Evolutionary conservation across 306 rosid genomes (phyloP), one percentile per base, ranked within the genome.

Genomic region (Lathyrus tuberosus): DNA sequence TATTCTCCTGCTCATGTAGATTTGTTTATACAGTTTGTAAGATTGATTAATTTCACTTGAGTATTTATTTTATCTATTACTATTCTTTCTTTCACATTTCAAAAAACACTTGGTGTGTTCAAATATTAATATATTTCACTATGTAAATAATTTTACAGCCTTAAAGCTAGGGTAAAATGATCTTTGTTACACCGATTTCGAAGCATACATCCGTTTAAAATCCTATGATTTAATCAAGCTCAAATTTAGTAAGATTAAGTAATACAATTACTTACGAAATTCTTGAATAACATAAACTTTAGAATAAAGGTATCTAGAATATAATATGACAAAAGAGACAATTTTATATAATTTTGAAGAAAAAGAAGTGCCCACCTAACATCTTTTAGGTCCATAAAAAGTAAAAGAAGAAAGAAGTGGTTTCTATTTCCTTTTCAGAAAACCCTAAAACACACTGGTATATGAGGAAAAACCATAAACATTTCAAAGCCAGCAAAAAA

Each of bases 321-420:
- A 51, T 51, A 61, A 17, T 74, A 53, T 56, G 66, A 41, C 61
- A 20, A 65, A 65, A 74, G 67, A 60, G 12, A 62, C 65, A 40
- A 52, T 42, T 58, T 42, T 56, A 30, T 53, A 11, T 63, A 13
- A 12, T 65, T 57, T 44, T 47, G 33, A 43, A 42, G 26, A 13
- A 51, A 62, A 67, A 65, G 11, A 48, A 64, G 47, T 44, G 73
- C 60, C 12, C 67, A 26, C 30, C 68, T n/a, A 15, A 15, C 53
- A 47, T 70, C 62, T 15, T 62, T 63, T 65, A 54, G 15, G 47
- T 33, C 67, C 49, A 71, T n/a, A 43, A 62, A 67, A 62, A 31
- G 37, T 35, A 52, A n/a, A 68, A 62, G 13, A 31, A 6, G 66
- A 56, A 43, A 57, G 71, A 16, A 53, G 57, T 31, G 54, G 6